These are phyloP conservation scores for Aspergillus calidoustus DNA, from an alignment of 2,329 filamentous ascomycete species.

Conservation along the genomic window DNA sequence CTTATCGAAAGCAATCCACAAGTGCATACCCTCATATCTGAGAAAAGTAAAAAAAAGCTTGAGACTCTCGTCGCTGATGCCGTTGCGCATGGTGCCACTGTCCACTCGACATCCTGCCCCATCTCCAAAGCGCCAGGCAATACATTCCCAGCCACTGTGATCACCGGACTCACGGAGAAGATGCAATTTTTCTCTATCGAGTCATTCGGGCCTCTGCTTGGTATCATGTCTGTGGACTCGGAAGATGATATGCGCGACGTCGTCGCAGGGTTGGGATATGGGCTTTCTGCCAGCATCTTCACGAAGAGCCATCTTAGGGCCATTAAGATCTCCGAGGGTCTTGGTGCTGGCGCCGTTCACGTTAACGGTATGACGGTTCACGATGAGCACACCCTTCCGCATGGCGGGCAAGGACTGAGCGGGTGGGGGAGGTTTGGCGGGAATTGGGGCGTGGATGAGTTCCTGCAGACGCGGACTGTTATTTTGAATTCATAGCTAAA, in stretches of 20 bases:
- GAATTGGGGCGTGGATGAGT: slow-evolving; percentile 58
- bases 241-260: slow-evolving; percentile 29
- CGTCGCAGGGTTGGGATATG: slow-evolving; percentile 31
- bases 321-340: slow-evolving; percentile 28
- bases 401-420: slow-evolving; percentile 65
- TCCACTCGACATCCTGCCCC: too few relatives aligned
- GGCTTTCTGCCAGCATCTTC: slow-evolving; percentile 35
- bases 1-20: too few relatives aligned
- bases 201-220: slow-evolving; percentile 34
- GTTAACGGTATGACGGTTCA: slow-evolving; percentile 33
- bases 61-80: too few relatives aligned
- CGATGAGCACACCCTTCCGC: slow-evolving; percentile 54
- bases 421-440: slow-evolving; percentile 64
- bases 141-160: slow-evolving; percentile 11
- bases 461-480: slow-evolving; percentile 63
- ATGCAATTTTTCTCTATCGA: slow-evolving; percentile 32
- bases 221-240: slow-evolving; percentile 28
- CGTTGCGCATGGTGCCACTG: too few relatives aligned
- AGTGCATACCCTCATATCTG: too few relatives aligned
- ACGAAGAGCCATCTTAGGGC: slow-evolving; percentile 30
- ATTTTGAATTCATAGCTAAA: slow-evolving; percentile 51
- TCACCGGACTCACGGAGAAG: slow-evolving; percentile 13
- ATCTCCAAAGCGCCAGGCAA: too few relatives aligned
- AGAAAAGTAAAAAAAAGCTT: too few relatives aligned
- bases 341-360: slow-evolving; percentile 35